These are phyloP conservation scores for Fusarium equiseti DNA, from an alignment of 2,329 filamentous ascomycete genomes.

Conservation along the genomic window DNA sequence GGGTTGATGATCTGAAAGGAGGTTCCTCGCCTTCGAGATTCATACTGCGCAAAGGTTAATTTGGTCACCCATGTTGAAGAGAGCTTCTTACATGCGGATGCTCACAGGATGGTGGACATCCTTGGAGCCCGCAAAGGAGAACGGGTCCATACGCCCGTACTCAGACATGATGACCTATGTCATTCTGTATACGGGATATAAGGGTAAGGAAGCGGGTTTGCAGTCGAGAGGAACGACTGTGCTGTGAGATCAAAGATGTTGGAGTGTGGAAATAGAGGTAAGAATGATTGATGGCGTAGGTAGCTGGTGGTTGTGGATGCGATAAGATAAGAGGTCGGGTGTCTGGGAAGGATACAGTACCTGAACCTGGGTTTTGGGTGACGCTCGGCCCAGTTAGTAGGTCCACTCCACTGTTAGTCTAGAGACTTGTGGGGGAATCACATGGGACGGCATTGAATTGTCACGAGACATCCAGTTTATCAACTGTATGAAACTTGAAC, in stretches of 20 bases:
- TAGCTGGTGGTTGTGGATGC: background rate
- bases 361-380: background rate
- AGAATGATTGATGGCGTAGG: background rate
- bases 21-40: constrained; percentile 62
- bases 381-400: background rate
- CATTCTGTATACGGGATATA: constrained; percentile 36
- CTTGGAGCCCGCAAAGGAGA: constrained; percentile 93
- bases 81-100: constrained; percentile 68
- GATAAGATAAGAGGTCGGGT: background rate
- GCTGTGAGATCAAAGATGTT: background rate
- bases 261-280: background rate
- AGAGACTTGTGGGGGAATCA: constrained; percentile 1
- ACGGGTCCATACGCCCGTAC: constrained; percentile 82
- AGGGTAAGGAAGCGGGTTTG: background rate
- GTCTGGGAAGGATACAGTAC: background rate
- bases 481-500: background rate
- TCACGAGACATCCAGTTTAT: background rate
- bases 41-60: constrained; percentile 53
- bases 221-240: background rate
- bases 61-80: background rate
- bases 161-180: constrained; percentile 53
- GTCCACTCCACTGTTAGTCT: background rate
- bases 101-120: constrained; percentile 80
- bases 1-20: constrained; percentile 68
- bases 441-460: background rate